These are phyloP conservation scores for Cryptococcus sp. DNA, from an alignment of 1,284 basidiomycete genomes.

Conservation along the genomic window DNA sequence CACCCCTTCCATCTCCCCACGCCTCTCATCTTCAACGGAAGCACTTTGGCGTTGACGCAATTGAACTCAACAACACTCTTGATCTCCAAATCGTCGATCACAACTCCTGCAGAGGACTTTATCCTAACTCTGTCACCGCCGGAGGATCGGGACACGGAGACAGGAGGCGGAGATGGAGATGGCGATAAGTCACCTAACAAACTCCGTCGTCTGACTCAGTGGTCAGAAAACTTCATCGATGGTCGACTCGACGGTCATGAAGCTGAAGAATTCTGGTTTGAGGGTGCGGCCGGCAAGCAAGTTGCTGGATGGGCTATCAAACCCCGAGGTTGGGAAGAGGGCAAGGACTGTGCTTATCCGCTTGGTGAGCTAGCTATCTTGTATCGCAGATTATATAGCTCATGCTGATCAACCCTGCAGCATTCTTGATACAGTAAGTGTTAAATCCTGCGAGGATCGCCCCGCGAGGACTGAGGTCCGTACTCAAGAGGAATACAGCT, in stretches of 20 bases:
- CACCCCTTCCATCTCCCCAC: conserved; percentile 39
- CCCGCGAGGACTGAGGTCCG: too few relatives aligned
- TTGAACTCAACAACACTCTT: conserved; percentile 25
- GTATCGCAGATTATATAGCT: background rate
- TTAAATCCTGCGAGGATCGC: background rate
- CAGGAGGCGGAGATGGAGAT: conserved; percentile 15
- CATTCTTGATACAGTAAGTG: conserved; percentile 49
- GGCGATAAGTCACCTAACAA: conserved; percentile 46
- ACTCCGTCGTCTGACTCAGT: conserved; percentile 64
- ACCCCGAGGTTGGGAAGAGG: conserved; percentile 67
- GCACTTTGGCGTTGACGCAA: conserved; percentile 31
- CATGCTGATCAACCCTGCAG: conserved; percentile 9
- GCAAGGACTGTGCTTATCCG: conserved; percentile 70
- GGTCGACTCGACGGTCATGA: conserved; percentile 61
- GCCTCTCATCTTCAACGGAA: conserved; percentile 41
- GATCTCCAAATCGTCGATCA: conserved; percentile 28
- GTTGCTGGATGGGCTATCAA: conserved; percentile 82
- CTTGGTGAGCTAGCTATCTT: conserved; percentile 29
- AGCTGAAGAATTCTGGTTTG: conserved; percentile 82
- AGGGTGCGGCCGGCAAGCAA: conserved; percentile 66
- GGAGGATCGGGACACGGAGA: conserved; percentile 63
- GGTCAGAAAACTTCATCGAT: conserved; percentile 41
- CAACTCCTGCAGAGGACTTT: conserved; percentile 28
- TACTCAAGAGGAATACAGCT: background rate
- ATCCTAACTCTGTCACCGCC: conserved; percentile 63